Evolutionary conservation across 495 filamentous ascomycete species (phyloP), one percentile per base, ranked within the genome.

Genomic region (Trichoderma erinaceum): DNA sequence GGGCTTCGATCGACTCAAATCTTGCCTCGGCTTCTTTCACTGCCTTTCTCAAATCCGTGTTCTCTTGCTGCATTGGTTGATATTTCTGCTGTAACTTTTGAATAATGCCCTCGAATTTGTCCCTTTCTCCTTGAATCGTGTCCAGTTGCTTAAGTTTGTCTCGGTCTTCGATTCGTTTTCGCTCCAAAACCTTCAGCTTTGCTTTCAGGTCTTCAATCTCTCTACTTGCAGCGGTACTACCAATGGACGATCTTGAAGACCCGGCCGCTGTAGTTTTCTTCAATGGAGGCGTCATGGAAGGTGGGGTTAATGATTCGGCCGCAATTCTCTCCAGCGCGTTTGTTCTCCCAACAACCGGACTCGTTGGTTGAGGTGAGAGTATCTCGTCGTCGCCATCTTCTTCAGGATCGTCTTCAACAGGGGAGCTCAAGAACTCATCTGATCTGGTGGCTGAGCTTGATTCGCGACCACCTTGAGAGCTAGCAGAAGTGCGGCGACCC

Each of bases 61-160:
- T 86, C 70, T 98, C 95, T 71, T 91, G 86, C 70, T 92, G 89
- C 68, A 93, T 92, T 0, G 91, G 86, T 70, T 96, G 91, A 68
- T 91, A 93, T 75, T 98, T 98, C 16, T 87, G 84, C 76, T 95
- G 91, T 66, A 99, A 78, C 69, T 95, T 99, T 73, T 96, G 90
- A 48, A 98, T 96, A 70, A 97, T 93, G 2, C 78, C 79, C 73
- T 97, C 91, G 68, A 92, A 96, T 68, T 91, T 91, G 73, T 97
- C 92, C 12, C 89, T 85, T 71, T 98, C 93, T 12, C 84, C 78
- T 72, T 93, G 89, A 44, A 92, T 74, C 68, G 87, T 85, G 52
- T 99, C 93, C 43, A 97, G 74, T 2, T 73, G 80, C 71, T 92
- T 96, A 63, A 97, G 77, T 73, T 90, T 92, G 68, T 98, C 96